Conservation (phyloP, 2,329 filamentous ascomycete genomes). For the Exophiala aquamarina region DNA sequence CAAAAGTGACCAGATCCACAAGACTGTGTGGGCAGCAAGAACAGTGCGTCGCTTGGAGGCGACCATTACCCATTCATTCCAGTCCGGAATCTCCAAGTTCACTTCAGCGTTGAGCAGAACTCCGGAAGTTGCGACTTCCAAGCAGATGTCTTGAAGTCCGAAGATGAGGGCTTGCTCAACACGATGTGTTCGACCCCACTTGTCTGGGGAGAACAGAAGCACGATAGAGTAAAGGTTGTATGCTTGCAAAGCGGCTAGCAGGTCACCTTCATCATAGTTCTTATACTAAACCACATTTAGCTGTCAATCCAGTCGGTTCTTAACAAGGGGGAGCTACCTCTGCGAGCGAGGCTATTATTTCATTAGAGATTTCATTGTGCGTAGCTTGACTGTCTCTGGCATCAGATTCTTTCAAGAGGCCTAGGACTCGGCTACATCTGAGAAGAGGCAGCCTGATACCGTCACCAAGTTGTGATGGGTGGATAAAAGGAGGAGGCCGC, state of each 20-base stretch:
- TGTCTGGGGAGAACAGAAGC: slow-evolving; percentile 37
- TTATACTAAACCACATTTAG: slow-evolving; percentile 30
- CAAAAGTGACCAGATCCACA: slow-evolving; percentile 42
- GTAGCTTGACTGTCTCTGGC: not conserved
- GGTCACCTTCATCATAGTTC: slow-evolving; percentile 33
- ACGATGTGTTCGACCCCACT: slow-evolving; percentile 23
- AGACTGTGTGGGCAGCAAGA: slow-evolving; percentile 36
- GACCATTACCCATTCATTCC: slow-evolving; percentile 47
- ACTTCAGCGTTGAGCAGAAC: slow-evolving; percentile 39
- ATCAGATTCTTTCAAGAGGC: not conserved
- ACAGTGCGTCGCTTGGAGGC: slow-evolving; percentile 55
- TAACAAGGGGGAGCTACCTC: slow-evolving; percentile 1
- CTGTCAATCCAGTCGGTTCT: not conserved
- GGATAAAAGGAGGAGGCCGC: slow-evolving; percentile 3
- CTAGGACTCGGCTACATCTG: not conserved
- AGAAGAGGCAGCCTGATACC: not conserved
- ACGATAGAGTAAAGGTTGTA: slow-evolving; percentile 40
- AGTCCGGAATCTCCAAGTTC: slow-evolving; percentile 33
- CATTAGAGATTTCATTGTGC: not conserved
- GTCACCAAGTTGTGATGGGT: not conserved
- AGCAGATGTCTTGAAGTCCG: slow-evolving; percentile 33
- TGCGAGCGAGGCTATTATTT: slow-evolving; percentile 1
- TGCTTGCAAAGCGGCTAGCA: slow-evolving; percentile 39
- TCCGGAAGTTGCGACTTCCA: slow-evolving; percentile 34
- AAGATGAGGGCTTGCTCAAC: slow-evolving; percentile 32